A percentile compares a stretch with the other conserved stretches of the same genome.
These are phyloP conservation scores for Drechslera avenae DNA, from an alignment of 2,329 filamentous ascomycete genomes.

Conservation along the genomic window DNA sequence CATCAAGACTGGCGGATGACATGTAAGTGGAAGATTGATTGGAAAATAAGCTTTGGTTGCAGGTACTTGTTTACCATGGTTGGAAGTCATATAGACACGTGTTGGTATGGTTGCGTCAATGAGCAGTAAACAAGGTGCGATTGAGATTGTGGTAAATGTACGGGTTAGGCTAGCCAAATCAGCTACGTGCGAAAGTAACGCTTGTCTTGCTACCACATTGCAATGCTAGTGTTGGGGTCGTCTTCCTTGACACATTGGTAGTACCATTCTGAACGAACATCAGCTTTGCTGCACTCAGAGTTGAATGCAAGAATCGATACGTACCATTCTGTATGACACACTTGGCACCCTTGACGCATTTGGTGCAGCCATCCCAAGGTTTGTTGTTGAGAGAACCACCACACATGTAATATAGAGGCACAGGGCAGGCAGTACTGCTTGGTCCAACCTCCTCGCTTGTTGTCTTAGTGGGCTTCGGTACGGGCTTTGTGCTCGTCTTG, in stretches of 20 bases:
- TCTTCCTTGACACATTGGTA: constrained; percentile 36
- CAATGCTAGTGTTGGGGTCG: too few species aligned
- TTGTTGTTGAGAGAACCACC: constrained; percentile 33
- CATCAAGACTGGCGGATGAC: too few species aligned
- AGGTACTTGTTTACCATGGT: too few species aligned
- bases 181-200: too few species aligned
- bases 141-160: too few species aligned
- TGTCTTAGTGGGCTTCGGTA: constrained; percentile 14
- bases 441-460: constrained; percentile 28
- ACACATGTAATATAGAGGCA: constrained; percentile 40
- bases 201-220: too few species aligned
- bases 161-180: too few species aligned
- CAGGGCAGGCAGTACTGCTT: constrained; percentile 38
- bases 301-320: constrained; percentile 4
- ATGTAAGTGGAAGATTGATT: background rate
- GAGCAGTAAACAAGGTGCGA: too few species aligned
- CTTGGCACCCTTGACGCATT: constrained; percentile 32
- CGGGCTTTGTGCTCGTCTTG: constrained; percentile 13
- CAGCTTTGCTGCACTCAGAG: background rate
- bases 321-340: constrained; percentile 39
- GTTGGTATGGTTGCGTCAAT: too few species aligned
- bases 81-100: too few species aligned
- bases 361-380: constrained; percentile 37
- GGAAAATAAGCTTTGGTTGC: background rate
- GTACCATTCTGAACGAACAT: constrained; percentile 29